phyloP scores from a whole-genome alignment of 768 basidiomycete species.

The Solioccasus polychromus region DNA sequence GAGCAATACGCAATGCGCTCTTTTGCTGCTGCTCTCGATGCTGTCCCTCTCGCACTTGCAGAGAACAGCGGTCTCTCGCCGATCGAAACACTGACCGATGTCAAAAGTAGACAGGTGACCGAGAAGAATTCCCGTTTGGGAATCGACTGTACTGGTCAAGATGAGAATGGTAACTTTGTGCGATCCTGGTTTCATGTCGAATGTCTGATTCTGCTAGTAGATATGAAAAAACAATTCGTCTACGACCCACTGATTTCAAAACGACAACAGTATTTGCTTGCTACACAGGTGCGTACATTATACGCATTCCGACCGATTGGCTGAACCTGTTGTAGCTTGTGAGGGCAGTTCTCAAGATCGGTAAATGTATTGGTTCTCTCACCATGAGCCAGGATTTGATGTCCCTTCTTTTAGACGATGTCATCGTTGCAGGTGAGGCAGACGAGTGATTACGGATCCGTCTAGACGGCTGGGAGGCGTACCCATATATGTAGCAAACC shows the following conservation, averaged over 20 bases:
- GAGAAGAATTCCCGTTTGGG: slow-evolving; percentile 86
- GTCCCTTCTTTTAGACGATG: slow-evolving; percentile 56
- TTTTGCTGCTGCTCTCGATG: slow-evolving; percentile 93
- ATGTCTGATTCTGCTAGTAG: slow-evolving; percentile 38
- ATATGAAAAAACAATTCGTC: slow-evolving; percentile 97
- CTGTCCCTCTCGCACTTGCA: slow-evolving; percentile 93
- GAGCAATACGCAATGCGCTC: slow-evolving; percentile 99
- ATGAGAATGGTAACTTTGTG: slow-evolving; percentile 70
- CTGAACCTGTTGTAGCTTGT: slow-evolving; percentile 54
- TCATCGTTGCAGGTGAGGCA: slow-evolving; percentile 68
- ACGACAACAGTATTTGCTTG: slow-evolving; percentile 92
- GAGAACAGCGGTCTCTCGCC: slow-evolving; percentile 97
- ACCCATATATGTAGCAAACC: slow-evolving; percentile 18
- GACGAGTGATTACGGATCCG: slow-evolving; percentile 49
- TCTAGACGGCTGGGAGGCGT: slow-evolving; percentile 13
- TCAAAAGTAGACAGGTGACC: slow-evolving; percentile 87
- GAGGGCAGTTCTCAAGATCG: slow-evolving; percentile 84
- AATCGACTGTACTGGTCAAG: slow-evolving; percentile 86
- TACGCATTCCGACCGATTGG: neutral
- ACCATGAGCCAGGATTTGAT: slow-evolving; percentile 1
- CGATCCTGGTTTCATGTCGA: neutral
- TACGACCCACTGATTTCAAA: slow-evolving; percentile 98
- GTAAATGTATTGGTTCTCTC: slow-evolving; percentile 38
- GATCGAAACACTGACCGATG: slow-evolving; percentile 94
- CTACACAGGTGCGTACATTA: slow-evolving; percentile 73